Evolutionary conservation across 169 alveolate genomes (phyloP), one percentile per base, ranked within the genome.

Genomic region (Plasmodium falciparum): DNA sequence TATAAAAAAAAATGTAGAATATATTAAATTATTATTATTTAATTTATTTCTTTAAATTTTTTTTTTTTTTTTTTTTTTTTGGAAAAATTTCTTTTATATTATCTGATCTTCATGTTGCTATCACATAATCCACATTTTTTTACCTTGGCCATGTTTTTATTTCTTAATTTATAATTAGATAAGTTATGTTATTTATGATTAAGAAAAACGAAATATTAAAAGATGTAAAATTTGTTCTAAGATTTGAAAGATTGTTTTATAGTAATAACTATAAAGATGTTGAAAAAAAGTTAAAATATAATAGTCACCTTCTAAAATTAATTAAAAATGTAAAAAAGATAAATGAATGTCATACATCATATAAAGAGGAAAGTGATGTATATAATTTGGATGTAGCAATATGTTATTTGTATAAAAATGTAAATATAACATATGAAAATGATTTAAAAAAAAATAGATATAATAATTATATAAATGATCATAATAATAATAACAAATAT

Each of bases 361-460:
- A 47, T 17, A 66, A 33, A 17, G 58, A 85, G 13, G 62, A 61
- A 1, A 62, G n/a, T 45, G 58, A 11, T 15, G 20, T 20, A 17
- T 39, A 71, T 15, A 54, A 39, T 22, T 52, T 61, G 50, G 75
- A 85, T 49, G 43, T 72, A 39, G 56, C 70, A 9, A 29, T 85
- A 45, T 45, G 62, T 24, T 85, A 85, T 73, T 86, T 85, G 24
- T 85, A 58, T 63, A 69, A 43, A 85, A 71, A 85, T 71, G 52
- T 85, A 8, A 72, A 17, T 62, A 58, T 85, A 22, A 56, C 45
- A 24, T 70, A 71, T 52, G 43, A 22, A 26, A 24, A 73, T 29
- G 70, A 54, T 26, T 11, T 59, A 20, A 62, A 74, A 45, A 39
- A 6, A 54, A 8, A 56, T 26, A 29, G 54, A 33, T 11, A 75